A percentile compares a stretch with the other conserved stretches of the same genome.
phyloP scores from a whole-genome alignment of 805 yeast species.

The Maudiozyma turicensis region DNA sequence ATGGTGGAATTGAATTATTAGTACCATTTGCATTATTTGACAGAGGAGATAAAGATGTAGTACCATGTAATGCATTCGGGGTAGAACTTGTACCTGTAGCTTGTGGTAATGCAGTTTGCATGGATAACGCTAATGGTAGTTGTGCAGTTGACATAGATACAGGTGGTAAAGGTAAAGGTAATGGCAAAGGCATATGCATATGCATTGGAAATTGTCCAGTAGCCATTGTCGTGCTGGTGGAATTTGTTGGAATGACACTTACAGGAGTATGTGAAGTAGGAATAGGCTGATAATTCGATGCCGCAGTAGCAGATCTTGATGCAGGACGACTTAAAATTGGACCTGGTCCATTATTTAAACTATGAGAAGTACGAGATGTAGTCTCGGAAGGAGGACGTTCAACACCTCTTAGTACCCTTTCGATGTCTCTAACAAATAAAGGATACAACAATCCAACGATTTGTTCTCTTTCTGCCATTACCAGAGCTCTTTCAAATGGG shows the following conservation, averaged over 20 bases:
- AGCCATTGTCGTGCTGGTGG: neutral
- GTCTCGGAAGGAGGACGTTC: neutral
- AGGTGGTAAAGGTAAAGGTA: neutral
- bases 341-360: neutral
- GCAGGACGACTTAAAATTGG: neutral
- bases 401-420: constrained; percentile 29
- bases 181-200: neutral
- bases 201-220: neutral
- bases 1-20: neutral
- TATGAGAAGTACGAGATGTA: neutral
- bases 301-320: neutral
- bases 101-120: neutral
- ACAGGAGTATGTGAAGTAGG: neutral
- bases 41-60: no score
- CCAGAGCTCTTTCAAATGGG: constrained; percentile 73
- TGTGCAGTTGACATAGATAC: neutral
- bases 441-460: constrained; percentile 60
- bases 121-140: neutral
- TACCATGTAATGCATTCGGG: no score
- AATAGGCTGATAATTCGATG: no score
- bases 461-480: constrained; percentile 74
- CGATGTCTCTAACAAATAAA: constrained; percentile 64
- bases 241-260: neutral
- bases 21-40: neutral
- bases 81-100: neutral